These are phyloP conservation scores for Fraxinus baroniana DNA, from an alignment of 305 asterid genomes.

Conservation along the genomic window DNA sequence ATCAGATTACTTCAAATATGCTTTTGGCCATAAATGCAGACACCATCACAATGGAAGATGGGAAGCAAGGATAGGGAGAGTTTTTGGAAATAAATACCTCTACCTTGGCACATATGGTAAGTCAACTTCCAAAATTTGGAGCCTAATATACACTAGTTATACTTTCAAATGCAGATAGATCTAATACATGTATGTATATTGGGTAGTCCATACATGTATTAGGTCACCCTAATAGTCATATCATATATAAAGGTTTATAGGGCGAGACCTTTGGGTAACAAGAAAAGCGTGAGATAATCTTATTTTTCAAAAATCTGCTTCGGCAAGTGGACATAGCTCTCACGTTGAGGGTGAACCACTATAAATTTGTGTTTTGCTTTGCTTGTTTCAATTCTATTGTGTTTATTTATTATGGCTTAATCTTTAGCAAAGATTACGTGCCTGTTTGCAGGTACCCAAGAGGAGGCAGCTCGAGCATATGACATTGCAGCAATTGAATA, in stretches of 20 bases:
- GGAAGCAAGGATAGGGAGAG: conserved; percentile 87
- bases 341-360: not conserved
- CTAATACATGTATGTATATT: not conserved
- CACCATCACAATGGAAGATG: conserved; percentile 87
- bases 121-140: conserved; percentile 21
- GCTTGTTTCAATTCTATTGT: not conserved
- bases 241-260: not conserved
- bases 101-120: conserved; percentile 81
- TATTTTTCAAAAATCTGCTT: not conserved
- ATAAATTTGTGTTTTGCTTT: not conserved
- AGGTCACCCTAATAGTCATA: not conserved
- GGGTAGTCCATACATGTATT: not conserved
- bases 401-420: not conserved
- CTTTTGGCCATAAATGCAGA: conserved; percentile 36
- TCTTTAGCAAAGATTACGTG: not conserved
- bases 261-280: not conserved
- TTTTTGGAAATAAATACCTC: conserved; percentile 81
- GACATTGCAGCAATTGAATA: too few relatives aligned
- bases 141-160: not conserved
- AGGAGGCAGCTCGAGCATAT: too few relatives aligned
- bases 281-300: not conserved
- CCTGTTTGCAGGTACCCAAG: not conserved
- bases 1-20: conserved; percentile 13
- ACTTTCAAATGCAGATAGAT: not conserved
- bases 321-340: not conserved